Evolutionary conservation across 805 yeast genomes (phyloP).

Genomic region (Yueomyces sp.): DNA sequence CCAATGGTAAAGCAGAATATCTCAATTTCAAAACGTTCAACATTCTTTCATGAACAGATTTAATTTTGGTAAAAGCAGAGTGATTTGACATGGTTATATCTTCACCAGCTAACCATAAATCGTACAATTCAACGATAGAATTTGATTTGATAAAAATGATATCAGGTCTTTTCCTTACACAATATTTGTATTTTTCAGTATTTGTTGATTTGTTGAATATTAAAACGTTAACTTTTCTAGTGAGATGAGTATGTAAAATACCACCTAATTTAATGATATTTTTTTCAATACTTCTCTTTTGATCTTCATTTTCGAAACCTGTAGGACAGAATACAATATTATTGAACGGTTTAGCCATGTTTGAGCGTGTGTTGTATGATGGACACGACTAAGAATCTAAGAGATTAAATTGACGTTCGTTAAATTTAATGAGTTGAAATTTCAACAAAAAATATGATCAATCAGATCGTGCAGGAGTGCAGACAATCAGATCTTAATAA

Average conservation of each 20-base stretch:
- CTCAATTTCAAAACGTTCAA: slow-evolving; percentile 7
- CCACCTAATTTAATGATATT: slow-evolving; percentile 50
- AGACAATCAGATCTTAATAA: too few species aligned
- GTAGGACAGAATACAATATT: slow-evolving; percentile 47
- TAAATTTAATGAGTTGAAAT: too few species aligned
- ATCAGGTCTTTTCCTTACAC: slow-evolving; percentile 17
- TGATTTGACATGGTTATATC: slow-evolving; percentile 8
- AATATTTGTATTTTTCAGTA: slow-evolving; percentile 19
- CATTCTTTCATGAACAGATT: background rate
- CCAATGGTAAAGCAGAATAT: slow-evolving; percentile 11
- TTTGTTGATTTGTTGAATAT: slow-evolving; percentile 40
- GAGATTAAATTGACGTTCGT: too few species aligned
- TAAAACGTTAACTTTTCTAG: slow-evolving; percentile 45
- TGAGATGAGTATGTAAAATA: slow-evolving; percentile 37
- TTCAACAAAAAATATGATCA: too few species aligned
- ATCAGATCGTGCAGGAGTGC: too few species aligned
- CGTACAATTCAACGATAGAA: slow-evolving; percentile 13
- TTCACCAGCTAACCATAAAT: slow-evolving; percentile 22
- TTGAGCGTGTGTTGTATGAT: background rate
- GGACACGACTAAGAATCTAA: too few species aligned
- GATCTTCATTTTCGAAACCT: slow-evolving; percentile 27
- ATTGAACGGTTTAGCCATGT: slow-evolving; percentile 26
- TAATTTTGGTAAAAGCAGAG: slow-evolving; percentile 1
- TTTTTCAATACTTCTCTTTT: slow-evolving; percentile 30
- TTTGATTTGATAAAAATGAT: slow-evolving; percentile 12